phyloP scores from a whole-genome alignment of 306 rosid genomes.

The Prunus dulcis region DNA sequence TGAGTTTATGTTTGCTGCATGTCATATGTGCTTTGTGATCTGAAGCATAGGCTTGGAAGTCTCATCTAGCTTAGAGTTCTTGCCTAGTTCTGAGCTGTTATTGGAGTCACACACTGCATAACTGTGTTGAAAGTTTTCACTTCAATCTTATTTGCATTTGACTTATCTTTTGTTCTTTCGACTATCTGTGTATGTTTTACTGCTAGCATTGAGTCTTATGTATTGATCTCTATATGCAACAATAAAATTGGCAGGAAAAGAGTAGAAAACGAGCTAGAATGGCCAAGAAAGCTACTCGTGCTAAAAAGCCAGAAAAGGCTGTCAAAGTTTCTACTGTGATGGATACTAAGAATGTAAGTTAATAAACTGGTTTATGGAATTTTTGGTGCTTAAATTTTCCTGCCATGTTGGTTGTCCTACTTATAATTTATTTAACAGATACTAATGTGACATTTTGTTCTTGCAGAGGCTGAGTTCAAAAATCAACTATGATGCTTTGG shows the following conservation, averaged over 20 bases:
- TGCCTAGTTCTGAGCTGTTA: background rate
- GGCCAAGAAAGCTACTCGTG: constrained; percentile 3
- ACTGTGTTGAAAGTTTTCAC: background rate
- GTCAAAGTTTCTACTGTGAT: constrained; percentile 4
- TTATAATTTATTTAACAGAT: background rate
- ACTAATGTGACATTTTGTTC: background rate
- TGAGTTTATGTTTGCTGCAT: background rate
- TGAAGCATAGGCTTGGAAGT: background rate
- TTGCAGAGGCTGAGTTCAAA: constrained; percentile 14
- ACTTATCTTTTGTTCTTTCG: background rate
- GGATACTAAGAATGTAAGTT: background rate
- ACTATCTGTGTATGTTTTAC: background rate
- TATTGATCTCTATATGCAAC: background rate
- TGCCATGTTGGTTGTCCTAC: background rate
- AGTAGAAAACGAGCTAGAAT: constrained; percentile 12
- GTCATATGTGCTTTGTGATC: background rate
- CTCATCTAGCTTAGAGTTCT: background rate
- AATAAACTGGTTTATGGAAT: background rate
- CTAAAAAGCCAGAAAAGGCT: background rate
- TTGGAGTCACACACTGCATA: background rate
- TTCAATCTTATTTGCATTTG: background rate
- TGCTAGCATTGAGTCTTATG: background rate
- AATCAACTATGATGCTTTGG: constrained; percentile 7
- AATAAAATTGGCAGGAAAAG: constrained; percentile 7
- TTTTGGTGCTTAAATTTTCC: background rate